Base-by-base conservation (phyloP, 805 yeast genomes). In the Metschnikowia baotianmanensis region DNA sequence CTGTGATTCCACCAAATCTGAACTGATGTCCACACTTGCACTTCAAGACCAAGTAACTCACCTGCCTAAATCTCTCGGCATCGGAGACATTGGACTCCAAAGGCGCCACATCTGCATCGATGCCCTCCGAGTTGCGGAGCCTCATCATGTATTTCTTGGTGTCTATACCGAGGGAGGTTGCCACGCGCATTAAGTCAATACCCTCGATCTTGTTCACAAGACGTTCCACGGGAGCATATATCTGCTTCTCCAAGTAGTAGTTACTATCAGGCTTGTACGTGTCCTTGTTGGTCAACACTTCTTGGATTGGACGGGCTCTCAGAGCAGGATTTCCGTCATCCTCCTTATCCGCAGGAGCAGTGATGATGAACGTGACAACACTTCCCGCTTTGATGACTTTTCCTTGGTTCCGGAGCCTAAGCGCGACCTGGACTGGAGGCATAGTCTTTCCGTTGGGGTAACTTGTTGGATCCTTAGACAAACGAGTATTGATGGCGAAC, bases 391-490 rank as follows among this genome's bases (percentile, higher is more conserved):
- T 82, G 36, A 93, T 77, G 26, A 85, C 82, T 55, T 89, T 90
- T 25, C 98, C 97, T 45, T 80, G 82, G n/a, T 75, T 77, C 50
- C 86, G 69, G 63, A 87, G 71, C 52, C 93, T 74, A 45, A 87
- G 67, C 0, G 98, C 99, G 26, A 89, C 96, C 58, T 84, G 93
- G 12, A 93, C 96, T 4, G 76, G 69, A 42, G 96, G 93, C 80
- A 83, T 80, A 31, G 78, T 76, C 48, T 85, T 85, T 18, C 85
- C 90, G 49, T 80, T 81, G 2, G 91, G 89, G 59, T 93, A 93
- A 36, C 80, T 81, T 22, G 68, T 69, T 4, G 98, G 97, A 52
- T 89, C 96, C 57, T 91, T 93, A 1, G 96, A 85, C 31, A 93
- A 71, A 54, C 78, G 81, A n/a, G 93, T 90, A 57, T 90, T 86